phyloP scores from a whole-genome alignment of 2,329 filamentous ascomycete species.

The Fusarium sulawesiense region DNA sequence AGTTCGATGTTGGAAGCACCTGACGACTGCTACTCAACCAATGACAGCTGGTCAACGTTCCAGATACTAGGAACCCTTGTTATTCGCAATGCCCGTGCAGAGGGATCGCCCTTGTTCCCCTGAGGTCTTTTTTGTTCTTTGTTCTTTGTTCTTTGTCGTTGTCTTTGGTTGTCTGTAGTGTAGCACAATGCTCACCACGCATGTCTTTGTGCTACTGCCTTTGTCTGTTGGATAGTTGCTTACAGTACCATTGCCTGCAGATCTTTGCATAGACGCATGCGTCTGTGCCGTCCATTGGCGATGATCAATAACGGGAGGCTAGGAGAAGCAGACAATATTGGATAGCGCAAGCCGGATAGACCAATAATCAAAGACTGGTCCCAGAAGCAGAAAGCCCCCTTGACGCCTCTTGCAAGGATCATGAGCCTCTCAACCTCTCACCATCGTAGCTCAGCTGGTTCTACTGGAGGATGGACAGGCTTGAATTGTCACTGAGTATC shows the following conservation, averaged over 20 bases:
- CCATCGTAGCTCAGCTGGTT: constrained; percentile 24
- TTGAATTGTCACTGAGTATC: constrained; percentile 14
- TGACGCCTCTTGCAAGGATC: constrained; percentile 30
- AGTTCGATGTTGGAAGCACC: constrained; percentile 8
- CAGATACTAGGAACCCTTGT: constrained; percentile 22
- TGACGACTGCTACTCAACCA: constrained; percentile 15
- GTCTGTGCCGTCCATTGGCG: constrained; percentile 16
- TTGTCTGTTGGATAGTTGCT: constrained; percentile 2
- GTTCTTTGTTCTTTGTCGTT: neutral
- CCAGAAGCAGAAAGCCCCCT: constrained; percentile 5
- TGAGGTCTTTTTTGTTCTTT: constrained; percentile 18
- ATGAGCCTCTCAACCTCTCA: constrained; percentile 27
- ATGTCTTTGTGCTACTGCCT: constrained; percentile 10
- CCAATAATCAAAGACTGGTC: constrained; percentile 22
- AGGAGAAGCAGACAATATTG: constrained; percentile 14
- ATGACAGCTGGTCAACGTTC: constrained; percentile 4
- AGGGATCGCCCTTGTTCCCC: constrained; percentile 24
- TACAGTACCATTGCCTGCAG: neutral
- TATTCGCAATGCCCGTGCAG: constrained; percentile 2
- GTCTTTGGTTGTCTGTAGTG: neutral
- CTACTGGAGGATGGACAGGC: constrained; percentile 18
- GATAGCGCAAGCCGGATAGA: constrained; percentile 21
- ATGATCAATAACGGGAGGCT: constrained; percentile 26
- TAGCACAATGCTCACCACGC: constrained; percentile 12
- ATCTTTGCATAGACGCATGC: constrained; percentile 13